phyloP scores from a whole-genome alignment of 352 stramenopile species.

The Globisporangium canariense region DNA sequence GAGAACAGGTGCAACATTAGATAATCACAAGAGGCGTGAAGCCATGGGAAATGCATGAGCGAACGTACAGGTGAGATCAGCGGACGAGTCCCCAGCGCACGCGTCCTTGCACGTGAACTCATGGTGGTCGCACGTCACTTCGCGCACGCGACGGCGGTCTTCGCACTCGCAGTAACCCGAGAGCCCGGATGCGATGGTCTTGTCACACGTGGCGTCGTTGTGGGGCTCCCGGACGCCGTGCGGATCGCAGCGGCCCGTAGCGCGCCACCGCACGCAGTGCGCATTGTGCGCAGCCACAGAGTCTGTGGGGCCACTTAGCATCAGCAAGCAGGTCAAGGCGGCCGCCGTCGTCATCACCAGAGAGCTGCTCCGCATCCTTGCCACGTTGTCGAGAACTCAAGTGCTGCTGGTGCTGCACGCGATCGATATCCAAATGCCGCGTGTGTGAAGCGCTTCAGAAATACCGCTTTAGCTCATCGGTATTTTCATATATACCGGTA shows the following conservation, averaged over 20 bases:
- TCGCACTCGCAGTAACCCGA: slow-evolving; percentile 84
- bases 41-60: neutral
- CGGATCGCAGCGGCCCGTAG: slow-evolving; percentile 64
- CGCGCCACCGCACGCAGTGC: slow-evolving; percentile 71
- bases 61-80: slow-evolving; percentile 66
- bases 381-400: neutral
- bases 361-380: slow-evolving; percentile 4
- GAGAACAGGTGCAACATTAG: neutral
- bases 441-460: slow-evolving; percentile 1
- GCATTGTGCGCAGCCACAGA: neutral
- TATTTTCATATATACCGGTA: too few relatives aligned
- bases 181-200: slow-evolving; percentile 39
- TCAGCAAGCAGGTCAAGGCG: neutral
- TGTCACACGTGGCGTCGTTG: slow-evolving; percentile 56
- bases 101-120: slow-evolving; percentile 72
- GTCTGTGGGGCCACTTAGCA: neutral
- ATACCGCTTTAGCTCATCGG: neutral
- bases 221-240: slow-evolving; percentile 60
- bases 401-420: neutral
- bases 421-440: slow-evolving; percentile 14
- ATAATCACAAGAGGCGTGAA: neutral
- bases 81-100: slow-evolving; percentile 63
- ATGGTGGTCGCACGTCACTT: slow-evolving; percentile 77
- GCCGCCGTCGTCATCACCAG: neutral
- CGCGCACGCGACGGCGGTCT: slow-evolving; percentile 64